Conservation (phyloP, 441 rosid genomes). For the Hura crepitans region DNA sequence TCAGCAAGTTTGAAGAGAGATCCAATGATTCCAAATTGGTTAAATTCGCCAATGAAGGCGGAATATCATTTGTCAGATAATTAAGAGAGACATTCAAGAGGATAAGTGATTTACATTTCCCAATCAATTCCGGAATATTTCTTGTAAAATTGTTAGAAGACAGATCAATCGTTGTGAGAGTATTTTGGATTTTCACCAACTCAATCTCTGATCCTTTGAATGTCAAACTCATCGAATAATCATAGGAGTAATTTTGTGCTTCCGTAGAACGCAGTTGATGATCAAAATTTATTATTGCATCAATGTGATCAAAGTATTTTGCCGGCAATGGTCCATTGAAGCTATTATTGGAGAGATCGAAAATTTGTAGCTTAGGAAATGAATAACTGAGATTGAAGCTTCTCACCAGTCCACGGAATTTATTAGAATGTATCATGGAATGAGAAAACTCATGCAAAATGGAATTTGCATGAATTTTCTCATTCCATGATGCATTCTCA, state of each 20-base stretch:
- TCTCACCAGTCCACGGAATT: neutral
- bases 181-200: neutral
- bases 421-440: slow-evolving; percentile 19
- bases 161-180: neutral
- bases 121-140: neutral
- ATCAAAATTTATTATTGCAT: neutral
- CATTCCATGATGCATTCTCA: no score
- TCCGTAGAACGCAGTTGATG: neutral
- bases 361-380: slow-evolving; percentile 3
- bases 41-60: neutral
- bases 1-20: slow-evolving; percentile 5
- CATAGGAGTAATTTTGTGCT: neutral
- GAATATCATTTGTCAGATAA: neutral
- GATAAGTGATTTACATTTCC: neutral
- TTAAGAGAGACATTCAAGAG: slow-evolving; percentile 11
- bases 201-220: neutral
- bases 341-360: slow-evolving; percentile 18
- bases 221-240: neutral
- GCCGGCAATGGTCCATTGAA: slow-evolving; percentile 16
- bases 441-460: no score
- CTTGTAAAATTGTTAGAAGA: neutral
- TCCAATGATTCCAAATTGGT: slow-evolving; percentile 1
- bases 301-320: neutral
- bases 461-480: no score
- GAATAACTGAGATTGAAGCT: neutral